Base-by-base conservation (phyloP, 1,284 basidiomycete genomes). In the Bondarzewia mesenterica region DNA sequence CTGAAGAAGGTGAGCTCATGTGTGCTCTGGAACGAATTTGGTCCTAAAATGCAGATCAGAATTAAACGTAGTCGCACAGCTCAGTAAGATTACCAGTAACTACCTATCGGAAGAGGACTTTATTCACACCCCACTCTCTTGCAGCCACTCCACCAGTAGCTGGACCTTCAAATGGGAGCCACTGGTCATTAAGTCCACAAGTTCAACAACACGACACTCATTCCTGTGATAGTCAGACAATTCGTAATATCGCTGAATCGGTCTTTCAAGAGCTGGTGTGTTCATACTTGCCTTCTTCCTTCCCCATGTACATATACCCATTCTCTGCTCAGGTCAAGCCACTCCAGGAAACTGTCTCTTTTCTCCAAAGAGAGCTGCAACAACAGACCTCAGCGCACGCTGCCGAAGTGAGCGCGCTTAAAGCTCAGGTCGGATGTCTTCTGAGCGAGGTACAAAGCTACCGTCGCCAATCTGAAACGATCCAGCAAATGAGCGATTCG, bases 301-400 rank as follows among this genome's bases (percentile, higher is more conserved):
- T 21, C 16, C 29, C 20, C 27, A 32, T 35, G 18, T 7, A 12
- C 25, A 42, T 16, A 25, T 44, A n/a, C n/a, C n/a, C 44, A 40
- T 55, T 37, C 25, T 23, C 16, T 45, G 45, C 42, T 15, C 52
- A 83, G 80, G 57, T 82, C 41, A 68, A 66, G 42, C 80, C 84
- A 8, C 59, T 86, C 16, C 69, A 74, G 54, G 66, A 71, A 23
- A 75, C 78, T 58, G 61, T 80, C 20, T 57, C 71, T 50, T 58
- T 64, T 1, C 60, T 66, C 23, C 62, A 63, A 48, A 42, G 52
- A 7, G 63, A 67, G 50, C 44, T 66, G 26, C 55, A 63, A 47
- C 59, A 57, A 38, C 58, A 58, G 45, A 51, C 57, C 23, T 50
- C 37, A 12, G 38, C 48, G 6, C 56, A 75, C 29, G 64, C 68